Conservation (phyloP, 2,329 filamentous ascomycete species). For the Exophiala sideris region DNA sequence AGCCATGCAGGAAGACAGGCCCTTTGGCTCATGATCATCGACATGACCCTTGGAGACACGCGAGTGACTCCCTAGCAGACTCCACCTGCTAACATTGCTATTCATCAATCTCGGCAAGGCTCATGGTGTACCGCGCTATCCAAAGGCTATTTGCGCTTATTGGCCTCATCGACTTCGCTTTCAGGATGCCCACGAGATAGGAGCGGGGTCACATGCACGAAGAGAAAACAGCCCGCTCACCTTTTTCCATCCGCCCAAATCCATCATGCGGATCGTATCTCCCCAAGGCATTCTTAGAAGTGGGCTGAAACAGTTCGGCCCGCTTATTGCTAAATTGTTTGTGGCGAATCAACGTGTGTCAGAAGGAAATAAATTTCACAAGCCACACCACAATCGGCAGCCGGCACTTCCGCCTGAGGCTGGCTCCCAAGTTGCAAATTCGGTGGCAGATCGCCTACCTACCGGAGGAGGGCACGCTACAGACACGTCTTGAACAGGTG, state of each 20-base stretch:
- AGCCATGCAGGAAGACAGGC: slow-evolving; percentile 7
- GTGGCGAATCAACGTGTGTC: slow-evolving; percentile 21
- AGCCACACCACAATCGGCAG: slow-evolving; percentile 22
- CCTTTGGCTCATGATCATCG: slow-evolving; percentile 7
- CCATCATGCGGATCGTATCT: slow-evolving; percentile 15
- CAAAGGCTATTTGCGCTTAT: slow-evolving; percentile 9
- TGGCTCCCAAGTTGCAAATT: slow-evolving; percentile 9
- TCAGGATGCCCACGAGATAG: slow-evolving; percentile 1
- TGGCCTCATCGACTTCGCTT: slow-evolving; percentile 20
- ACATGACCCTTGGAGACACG: slow-evolving; percentile 23
- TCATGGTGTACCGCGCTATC: slow-evolving; percentile 11
- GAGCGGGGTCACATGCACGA: slow-evolving; percentile 17
- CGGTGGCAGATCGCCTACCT: too few species aligned
- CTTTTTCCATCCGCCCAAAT: slow-evolving; percentile 8
- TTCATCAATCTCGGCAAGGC: slow-evolving; percentile 23
- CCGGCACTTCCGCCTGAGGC: slow-evolving; percentile 24
- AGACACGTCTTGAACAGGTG: too few species aligned
- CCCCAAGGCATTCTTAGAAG: slow-evolving; percentile 4
- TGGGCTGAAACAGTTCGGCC: slow-evolving; percentile 20
- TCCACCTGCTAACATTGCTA: slow-evolving; percentile 1
- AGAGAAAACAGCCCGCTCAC: slow-evolving; percentile 2
- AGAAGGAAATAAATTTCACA: slow-evolving; percentile 11
- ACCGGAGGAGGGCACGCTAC: too few species aligned
- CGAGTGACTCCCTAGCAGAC: slow-evolving; percentile 3
- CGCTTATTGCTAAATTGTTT: slow-evolving; percentile 11